Base-by-base conservation (phyloP, 2,329 filamentous ascomycete species). In the Emergomyces africanus region DNA sequence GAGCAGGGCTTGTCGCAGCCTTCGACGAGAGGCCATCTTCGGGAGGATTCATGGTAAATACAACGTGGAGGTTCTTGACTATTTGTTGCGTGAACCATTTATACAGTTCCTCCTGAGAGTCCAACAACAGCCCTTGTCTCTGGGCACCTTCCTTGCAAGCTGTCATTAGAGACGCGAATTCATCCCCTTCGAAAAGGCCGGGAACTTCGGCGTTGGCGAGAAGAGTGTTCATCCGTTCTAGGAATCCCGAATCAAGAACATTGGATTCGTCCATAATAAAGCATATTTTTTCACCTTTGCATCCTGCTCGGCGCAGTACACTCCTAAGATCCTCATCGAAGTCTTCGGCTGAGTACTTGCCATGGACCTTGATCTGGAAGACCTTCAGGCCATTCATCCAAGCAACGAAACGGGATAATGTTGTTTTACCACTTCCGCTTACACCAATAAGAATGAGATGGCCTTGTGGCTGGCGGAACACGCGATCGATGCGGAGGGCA, bases 211-310 rank as follows among this genome's bases (percentile, higher is more conserved):
- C 94, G 71, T 99, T 99, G 67, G 94, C 95, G 62, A 99, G 85
- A 56, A 99, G 77, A 0, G 94, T 99, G 72, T 99, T 99, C 94
- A 99, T 99, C 67, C 95, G 87, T 74, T 99, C 94, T 59, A 99
- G 75, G 84, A 99, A 99, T 58, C 94, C 94, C 49, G 94, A 99
- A 73, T 99, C 94, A 33, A 99, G 82, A 41, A 99, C 94, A 68
- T 99, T 99, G 10, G 92, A 88, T 77, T 99, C 94, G 71, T 99
- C 94, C 91, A 99, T 97, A 78, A 99, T 96, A 79, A 99, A 99
- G 77, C 95, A 99, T 54, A 99, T 95, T 79, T 97, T 97, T 72
- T 99, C 94, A 41, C 94, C 94, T 78, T 96, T 96, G 78, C 92
- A 97, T 63, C 94, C 94, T 66, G 90, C 95, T 60, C 94, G 84